Evolutionary conservation across 495 filamentous ascomycete genomes (phyloP), one percentile per base, ranked within the genome.

Genomic region (Choiromyces venosus): DNA sequence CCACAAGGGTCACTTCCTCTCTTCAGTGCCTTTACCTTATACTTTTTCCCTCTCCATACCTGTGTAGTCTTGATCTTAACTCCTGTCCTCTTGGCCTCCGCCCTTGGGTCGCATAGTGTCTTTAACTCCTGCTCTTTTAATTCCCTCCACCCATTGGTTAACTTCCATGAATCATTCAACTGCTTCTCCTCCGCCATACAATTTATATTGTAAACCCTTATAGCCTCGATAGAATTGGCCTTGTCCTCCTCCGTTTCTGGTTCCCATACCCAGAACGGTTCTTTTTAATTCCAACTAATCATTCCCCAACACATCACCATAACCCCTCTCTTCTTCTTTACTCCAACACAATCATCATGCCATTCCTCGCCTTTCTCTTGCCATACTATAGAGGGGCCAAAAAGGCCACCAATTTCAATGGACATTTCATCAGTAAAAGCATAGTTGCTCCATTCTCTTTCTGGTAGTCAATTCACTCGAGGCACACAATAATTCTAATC

Each of bases 361-460:
- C 65, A 72, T 35, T 72, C 21, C 25, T 72, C 39, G 0, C 6
- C 29, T 52, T 56, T 67, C 9, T 36, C 38, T 18, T n/a, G 37
- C 61, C 61, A 72, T 6, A 42, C 25, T 0, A 16, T 19, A 4
- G n/a, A 33, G 0, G 4, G 19, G 1, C 70, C 39, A 37, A 52
- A 33, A 21, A 25, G 2, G 1, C n/a, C 4, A 2, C 64, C 70
- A 36, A 66, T 12, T 44, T 46, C 66, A 1, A 71, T 66, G 0
- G 21, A 25, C 70, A 71, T 71, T 33, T 66, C 70, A 46, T 71
- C 61, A 0, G 70, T 72, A 25, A n/a, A 72, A 2, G 36, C 38
- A 19, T 72, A 46, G 19, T 46, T 46, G 0, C 19, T 21, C 42
- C 42, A 46, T n/a, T 46, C 42, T 0, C 0, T 46, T 21, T 46